Evolutionary conservation across 2,329 filamentous ascomycete species (phyloP), one percentile per base, ranked within the genome.

Genomic region (Epichloe uncinata): DNA sequence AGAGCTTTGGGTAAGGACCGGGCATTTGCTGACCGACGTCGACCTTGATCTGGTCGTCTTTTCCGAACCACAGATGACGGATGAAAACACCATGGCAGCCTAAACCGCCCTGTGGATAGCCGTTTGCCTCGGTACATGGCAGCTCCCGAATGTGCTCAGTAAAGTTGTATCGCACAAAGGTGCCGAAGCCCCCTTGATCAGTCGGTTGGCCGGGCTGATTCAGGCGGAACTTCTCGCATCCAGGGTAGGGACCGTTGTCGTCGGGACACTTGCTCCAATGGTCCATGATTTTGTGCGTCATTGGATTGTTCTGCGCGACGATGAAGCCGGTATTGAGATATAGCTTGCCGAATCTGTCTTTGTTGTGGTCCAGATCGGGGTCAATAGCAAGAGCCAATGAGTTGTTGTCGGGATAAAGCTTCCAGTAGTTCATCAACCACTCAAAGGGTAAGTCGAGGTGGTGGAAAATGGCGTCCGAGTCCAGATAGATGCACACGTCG

Each of bases 261-360:
- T 68, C 60, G 26, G 69, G 63, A 54, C 69, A 72, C 45, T 60
- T 60, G 35, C 65, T 63, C 74, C 74, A 77, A 42, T 70, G 71
- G 52, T 71, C 66, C 38, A 77, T 63, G 36, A 77, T 73, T 34
- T 71, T 64, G 54, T 69, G 68, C 0, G 72, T 73, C 54, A 67
- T 68, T 15, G 66, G 59, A 55, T 72, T 72, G 59, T 74, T 74
- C 61, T 77, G 73, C 3, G 73, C 68, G 38, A 77, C 62, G 59
- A 77, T 74, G 64, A 77, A 76, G 16, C 73, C 73, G 1, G 73
- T 74, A 63, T 77, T 77, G 56, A 70, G 65, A 65, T 68, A 72
- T 55, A 64, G 56, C 49, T 65, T 67, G 52, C 63, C 64, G 22
- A 63, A 66, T 54, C 63, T 59, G 56, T 72, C 69, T 51, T 62